These are phyloP conservation scores for Zhuliangozyma blackwelliae DNA, from an alignment of 1,139 yeast genomes.

Conservation along the genomic window DNA sequence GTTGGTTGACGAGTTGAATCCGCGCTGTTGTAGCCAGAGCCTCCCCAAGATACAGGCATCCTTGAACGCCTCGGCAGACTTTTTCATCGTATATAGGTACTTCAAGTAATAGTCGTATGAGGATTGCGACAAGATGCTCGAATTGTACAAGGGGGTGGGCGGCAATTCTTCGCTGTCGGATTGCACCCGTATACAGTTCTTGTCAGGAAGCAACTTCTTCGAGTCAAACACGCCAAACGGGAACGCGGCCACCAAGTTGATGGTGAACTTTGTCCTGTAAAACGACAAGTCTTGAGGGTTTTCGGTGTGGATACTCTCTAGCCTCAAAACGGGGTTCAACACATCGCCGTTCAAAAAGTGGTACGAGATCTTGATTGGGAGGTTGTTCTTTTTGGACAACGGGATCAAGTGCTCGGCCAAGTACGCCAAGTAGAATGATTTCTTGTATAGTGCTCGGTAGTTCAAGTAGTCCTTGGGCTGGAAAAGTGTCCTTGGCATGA, in stretches of 20 bases:
- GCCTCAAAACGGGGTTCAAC: constrained; percentile 57
- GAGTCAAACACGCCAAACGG: constrained; percentile 69
- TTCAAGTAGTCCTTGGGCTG: constrained; percentile 87
- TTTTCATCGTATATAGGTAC: constrained; percentile 69
- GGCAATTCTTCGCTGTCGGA: constrained; percentile 45
- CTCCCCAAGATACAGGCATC: constrained; percentile 88
- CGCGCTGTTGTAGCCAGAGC: constrained; percentile 86
- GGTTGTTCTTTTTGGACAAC: constrained; percentile 49
- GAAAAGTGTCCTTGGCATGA: constrained; percentile 74
- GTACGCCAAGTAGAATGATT: constrained; percentile 82
- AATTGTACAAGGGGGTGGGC: constrained; percentile 83
- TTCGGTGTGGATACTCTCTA: constrained; percentile 50
- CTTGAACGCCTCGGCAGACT: constrained; percentile 74
- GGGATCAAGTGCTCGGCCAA: constrained; percentile 61
- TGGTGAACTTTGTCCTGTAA: constrained; percentile 63
- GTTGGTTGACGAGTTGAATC: constrained; percentile 58
- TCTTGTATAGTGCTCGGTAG: constrained; percentile 83
- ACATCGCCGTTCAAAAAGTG: constrained; percentile 64
- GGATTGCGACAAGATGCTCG: constrained; percentile 68
- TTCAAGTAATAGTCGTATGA: constrained; percentile 67
- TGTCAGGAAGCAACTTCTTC: constrained; percentile 73
- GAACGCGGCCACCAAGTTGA: constrained; percentile 69
- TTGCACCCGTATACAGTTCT: constrained; percentile 74
- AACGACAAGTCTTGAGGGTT: constrained; percentile 50
- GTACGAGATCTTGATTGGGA: constrained; percentile 52